Base-by-base conservation (phyloP, 2,329 filamentous ascomycete genomes). In the Massarina eburnea region DNA sequence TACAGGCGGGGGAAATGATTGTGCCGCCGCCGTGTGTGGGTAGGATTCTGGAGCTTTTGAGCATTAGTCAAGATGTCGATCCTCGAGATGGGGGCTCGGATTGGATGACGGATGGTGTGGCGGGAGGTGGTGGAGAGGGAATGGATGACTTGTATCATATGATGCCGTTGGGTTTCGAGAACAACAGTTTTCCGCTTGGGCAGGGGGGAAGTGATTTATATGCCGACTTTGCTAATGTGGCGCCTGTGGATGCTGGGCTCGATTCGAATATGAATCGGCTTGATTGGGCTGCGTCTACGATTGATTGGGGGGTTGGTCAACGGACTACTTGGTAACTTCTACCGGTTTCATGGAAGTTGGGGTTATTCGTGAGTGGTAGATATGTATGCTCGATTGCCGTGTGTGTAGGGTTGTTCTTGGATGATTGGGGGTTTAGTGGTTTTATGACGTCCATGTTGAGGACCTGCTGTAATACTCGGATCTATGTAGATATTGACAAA, bases 1-100 rank as follows among this genome's bases (percentile, higher is more conserved):
- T 21, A 26, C 43, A 55, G 34, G 32, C 17, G 9, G 54, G 48
- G 20, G 30, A 59, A 18, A n/a, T 51, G 3, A 20, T 55, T 12
- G 22, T 21, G 12, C 42, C 51, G 34, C 51, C 51, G 26, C 22
- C 42, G 33, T 67, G 73, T 41, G 61, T 73, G 14, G 47, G 3
- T 8, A 38, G 4, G 21, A 34, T 4, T n/a, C 19, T 15, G 15
- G 15, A 34, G 15, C 5, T 9, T 17, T 34, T 17, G 32, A 6
- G 14, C 15, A 34, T 34, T 8, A 34, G 14, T 41, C 6, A 43
- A 43, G 10, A 58, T 72, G n/a, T 61, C 45, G 54, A 39, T 14
- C 12, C 14, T 4, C 21, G 8, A 39, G 22, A 26, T 9, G 22
- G 17, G 24, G 29, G 4, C 4, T n/a, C 32, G 32, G 10, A 15